A percentile compares a stretch with the other conserved stretches of the same genome.
Evolutionary conservation across 2,329 filamentous ascomycete genomes (phyloP).

Genomic region (Metarhizium album): DNA sequence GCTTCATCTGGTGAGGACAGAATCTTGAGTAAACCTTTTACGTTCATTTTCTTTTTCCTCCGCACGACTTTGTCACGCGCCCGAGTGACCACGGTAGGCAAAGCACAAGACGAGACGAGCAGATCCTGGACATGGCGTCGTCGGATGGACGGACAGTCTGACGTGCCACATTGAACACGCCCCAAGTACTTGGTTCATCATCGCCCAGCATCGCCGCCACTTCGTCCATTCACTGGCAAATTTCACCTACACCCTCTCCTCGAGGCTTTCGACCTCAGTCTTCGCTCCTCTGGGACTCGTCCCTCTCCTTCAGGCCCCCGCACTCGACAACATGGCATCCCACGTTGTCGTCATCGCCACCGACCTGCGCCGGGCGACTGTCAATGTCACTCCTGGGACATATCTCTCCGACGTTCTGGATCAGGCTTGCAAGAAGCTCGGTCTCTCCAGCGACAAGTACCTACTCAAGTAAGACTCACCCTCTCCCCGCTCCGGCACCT

Average conservation of each 20-base stretch:
- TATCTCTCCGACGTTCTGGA: constrained; percentile 76
- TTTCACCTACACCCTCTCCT: background rate
- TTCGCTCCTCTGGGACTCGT: too few species aligned
- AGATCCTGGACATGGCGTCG: too few species aligned
- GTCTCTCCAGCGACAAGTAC: constrained; percentile 60
- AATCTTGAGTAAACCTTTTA: too few species aligned
- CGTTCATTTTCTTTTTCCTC: too few species aligned
- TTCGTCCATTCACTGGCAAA: background rate
- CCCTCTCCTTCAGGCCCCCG: background rate
- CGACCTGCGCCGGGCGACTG: constrained; percentile 61
- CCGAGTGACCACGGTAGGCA: too few species aligned
- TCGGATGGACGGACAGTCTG: too few species aligned
- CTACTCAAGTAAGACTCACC: constrained; percentile 59
- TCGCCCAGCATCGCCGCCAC: background rate
- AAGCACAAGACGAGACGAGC: too few species aligned
- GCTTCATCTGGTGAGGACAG: too few species aligned
- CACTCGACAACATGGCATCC: constrained; percentile 54
- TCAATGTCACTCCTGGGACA: constrained; percentile 76
- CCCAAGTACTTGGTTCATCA: too few species aligned
- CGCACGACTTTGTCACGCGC: too few species aligned
- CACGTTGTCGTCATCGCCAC: constrained; percentile 82
- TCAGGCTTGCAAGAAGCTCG: constrained; percentile 79
- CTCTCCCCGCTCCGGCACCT: background rate
- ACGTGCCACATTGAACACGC: too few species aligned
- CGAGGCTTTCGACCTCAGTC: background rate